These are phyloP conservation scores for Fomitiporia mediterranea DNA, from an alignment of 1,284 basidiomycete genomes.

Conservation along the genomic window DNA sequence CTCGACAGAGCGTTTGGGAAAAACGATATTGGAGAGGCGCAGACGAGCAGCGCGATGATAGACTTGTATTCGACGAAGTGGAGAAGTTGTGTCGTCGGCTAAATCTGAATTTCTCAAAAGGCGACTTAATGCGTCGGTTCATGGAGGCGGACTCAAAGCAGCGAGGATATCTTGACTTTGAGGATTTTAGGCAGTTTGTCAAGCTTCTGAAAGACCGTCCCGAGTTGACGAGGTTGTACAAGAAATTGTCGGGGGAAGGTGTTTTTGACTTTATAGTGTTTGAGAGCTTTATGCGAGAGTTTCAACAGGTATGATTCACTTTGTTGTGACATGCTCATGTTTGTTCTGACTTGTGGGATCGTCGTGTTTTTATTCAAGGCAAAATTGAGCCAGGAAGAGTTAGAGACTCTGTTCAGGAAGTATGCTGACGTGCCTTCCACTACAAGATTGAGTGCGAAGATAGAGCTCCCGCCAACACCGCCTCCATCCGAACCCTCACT, in stretches of 20 bases:
- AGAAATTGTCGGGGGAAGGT: slow-evolving; percentile 42
- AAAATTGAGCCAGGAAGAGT: slow-evolving; percentile 37
- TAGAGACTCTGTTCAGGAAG: slow-evolving; percentile 52
- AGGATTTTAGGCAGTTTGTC: slow-evolving; percentile 83
- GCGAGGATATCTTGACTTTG: slow-evolving; percentile 74
- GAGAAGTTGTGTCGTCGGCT: slow-evolving; percentile 72
- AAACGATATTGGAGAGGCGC: slow-evolving; percentile 78
- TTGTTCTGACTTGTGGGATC: slow-evolving; percentile 13
- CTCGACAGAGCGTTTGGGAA: slow-evolving; percentile 75
- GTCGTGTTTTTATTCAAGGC: slow-evolving; percentile 37
- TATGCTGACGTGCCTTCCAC: too few relatives aligned
- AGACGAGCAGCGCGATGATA: slow-evolving; percentile 58
- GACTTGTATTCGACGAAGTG: slow-evolving; percentile 69
- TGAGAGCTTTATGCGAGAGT: slow-evolving; percentile 58
- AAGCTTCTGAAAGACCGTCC: slow-evolving; percentile 78
- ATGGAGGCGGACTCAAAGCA: slow-evolving; percentile 66
- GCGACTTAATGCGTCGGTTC: slow-evolving; percentile 64
- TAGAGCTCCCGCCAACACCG: slow-evolving; percentile 10
- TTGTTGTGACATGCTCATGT: not conserved
- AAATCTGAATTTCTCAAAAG: slow-evolving; percentile 63
- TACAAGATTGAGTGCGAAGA: slow-evolving; percentile 23
- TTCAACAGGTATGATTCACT: slow-evolving; percentile 52
- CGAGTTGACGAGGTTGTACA: slow-evolving; percentile 71
- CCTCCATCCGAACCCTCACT: slow-evolving; percentile 22
- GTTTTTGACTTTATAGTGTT: slow-evolving; percentile 55